A percentile compares a stretch with the other conserved stretches of the same genome.
phyloP scores from a whole-genome alignment of 345 rosid species.

The Sapria himalayana region DNA sequence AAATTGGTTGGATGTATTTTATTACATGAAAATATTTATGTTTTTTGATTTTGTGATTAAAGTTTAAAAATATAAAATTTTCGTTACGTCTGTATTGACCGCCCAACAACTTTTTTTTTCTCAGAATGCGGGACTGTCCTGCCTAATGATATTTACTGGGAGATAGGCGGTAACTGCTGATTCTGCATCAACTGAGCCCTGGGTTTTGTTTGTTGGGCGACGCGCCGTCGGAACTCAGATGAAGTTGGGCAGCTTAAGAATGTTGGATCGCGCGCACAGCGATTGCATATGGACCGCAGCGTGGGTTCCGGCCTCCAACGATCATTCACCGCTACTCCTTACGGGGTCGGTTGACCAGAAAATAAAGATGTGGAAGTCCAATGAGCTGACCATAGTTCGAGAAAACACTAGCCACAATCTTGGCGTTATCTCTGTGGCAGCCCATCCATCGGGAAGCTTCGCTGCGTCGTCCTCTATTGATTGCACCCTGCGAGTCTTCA shows the following conservation, averaged over 20 bases:
- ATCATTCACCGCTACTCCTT: conserved; percentile 47
- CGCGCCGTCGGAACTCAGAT: too few relatives aligned
- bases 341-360: conserved; percentile 93
- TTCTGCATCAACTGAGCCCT: too few relatives aligned
- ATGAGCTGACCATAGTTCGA: conserved; percentile 53
- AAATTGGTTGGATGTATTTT: too few relatives aligned
- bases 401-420: conserved; percentile 84
- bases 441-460: conserved; percentile 85
- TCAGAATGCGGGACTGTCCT: too few relatives aligned
- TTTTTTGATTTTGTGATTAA: too few relatives aligned
- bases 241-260: conserved; percentile 82
- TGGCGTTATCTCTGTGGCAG: conserved; percentile 86
- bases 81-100: too few relatives aligned
- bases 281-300: conserved; percentile 89
- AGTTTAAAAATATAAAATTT: too few relatives aligned
- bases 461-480: conserved; percentile 93
- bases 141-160: too few relatives aligned
- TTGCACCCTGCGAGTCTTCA: conserved; percentile 85
- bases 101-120: too few relatives aligned
- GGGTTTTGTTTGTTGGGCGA: too few relatives aligned
- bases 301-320: conserved; percentile 62
- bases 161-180: too few relatives aligned
- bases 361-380: conserved; percentile 67
- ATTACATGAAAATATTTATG: too few relatives aligned
- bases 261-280: conserved; percentile 65